phyloP scores from a whole-genome alignment of 345 rosid genomes.

The Syzygium oleosum region DNA sequence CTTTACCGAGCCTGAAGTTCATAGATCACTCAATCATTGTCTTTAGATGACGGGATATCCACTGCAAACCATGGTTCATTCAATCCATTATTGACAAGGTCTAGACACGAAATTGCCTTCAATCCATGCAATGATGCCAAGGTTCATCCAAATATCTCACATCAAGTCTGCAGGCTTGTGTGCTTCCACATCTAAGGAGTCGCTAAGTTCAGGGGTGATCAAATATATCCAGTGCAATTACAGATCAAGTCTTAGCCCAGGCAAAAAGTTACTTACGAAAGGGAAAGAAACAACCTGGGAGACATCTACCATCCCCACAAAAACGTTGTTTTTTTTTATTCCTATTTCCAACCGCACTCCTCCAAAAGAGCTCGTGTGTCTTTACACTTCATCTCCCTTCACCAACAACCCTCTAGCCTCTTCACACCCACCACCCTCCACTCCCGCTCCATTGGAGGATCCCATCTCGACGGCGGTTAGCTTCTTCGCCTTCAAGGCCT shows the following conservation, averaged over 20 bases:
- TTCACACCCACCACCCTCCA: background rate
- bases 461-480: constrained; percentile 38
- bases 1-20: background rate
- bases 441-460: background rate
- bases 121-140: background rate
- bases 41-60: background rate
- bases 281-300: background rate
- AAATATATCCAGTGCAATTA: background rate
- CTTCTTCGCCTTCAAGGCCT: constrained; percentile 62
- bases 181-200: background rate
- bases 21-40: background rate
- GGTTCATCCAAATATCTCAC: background rate
- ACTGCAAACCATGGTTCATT: background rate
- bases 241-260: background rate
- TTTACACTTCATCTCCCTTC: background rate
- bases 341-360: background rate
- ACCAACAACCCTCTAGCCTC: background rate
- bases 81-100: background rate
- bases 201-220: background rate
- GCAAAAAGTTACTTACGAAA: background rate
- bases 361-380: background rate
- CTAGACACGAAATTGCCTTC: background rate
- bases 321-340: background rate
- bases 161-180: background rate
- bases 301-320: background rate